Evolutionary conservation across 2,329 filamentous ascomycete genomes (phyloP).

Genomic region (Exophiala aquamarina): DNA sequence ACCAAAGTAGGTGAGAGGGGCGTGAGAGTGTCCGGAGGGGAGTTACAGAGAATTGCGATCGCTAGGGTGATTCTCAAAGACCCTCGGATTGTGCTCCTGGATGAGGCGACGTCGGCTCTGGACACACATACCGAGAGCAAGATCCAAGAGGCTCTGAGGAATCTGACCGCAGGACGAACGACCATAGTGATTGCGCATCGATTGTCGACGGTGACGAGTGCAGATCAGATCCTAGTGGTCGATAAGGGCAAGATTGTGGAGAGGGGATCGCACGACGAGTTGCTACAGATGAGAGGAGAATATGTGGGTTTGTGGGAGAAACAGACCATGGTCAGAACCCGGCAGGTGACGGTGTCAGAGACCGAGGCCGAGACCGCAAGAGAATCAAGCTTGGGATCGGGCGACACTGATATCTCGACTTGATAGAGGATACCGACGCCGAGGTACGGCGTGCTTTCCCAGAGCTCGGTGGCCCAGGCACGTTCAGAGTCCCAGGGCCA

Average conservation of each 20-base stretch:
- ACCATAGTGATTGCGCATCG: conserved; percentile 53
- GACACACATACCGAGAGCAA: conserved; percentile 45
- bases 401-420: no score
- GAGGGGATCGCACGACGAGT: conserved; percentile 49
- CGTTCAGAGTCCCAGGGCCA: no score
- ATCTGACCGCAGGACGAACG: conserved; percentile 49
- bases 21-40: conserved; percentile 52
- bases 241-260: conserved; percentile 62
- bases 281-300: background rate
- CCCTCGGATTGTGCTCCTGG: conserved; percentile 45
- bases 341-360: no score
- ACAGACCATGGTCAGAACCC: background rate
- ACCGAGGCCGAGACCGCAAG: no score
- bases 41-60: conserved; percentile 51
- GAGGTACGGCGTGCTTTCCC: no score
- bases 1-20: conserved; percentile 51
- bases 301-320: background rate
- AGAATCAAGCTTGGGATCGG: no score
- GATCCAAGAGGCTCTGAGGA: conserved; percentile 48
- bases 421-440: no score
- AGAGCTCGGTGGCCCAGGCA: no score
- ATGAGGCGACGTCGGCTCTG: conserved; percentile 53
- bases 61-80: conserved; percentile 45
- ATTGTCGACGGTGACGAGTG: conserved; percentile 42
- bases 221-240: conserved; percentile 66